Conservation (phyloP, 352 stramenopile genomes). For the Aphanomyces cochlioides region DNA sequence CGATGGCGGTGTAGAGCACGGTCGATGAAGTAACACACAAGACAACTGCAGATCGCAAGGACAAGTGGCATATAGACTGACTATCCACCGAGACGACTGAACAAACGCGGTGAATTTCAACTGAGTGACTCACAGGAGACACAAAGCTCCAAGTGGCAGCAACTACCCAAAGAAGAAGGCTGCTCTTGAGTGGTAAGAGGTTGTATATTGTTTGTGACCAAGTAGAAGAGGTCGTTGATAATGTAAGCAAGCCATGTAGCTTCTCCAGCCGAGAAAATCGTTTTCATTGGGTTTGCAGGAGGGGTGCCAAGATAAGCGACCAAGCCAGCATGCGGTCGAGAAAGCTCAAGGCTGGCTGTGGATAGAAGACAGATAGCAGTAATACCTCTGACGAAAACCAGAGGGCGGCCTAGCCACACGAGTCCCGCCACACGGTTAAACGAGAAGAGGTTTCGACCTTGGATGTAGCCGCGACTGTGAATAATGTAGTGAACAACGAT, state of each 20-base stretch:
- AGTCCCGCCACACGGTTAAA: slow-evolving; percentile 11
- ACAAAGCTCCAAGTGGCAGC: slow-evolving; percentile 16
- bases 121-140: neutral
- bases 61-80: slow-evolving; percentile 4
- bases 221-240: slow-evolving; percentile 27
- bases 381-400: slow-evolving; percentile 6
- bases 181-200: neutral
- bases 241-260: slow-evolving; percentile 23
- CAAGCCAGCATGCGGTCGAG: neutral
- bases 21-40: neutral
- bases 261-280: slow-evolving; percentile 15
- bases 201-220: neutral
- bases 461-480: neutral
- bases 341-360: neutral
- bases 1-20: neutral
- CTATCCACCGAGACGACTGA: neutral
- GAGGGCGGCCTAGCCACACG: slow-evolving; percentile 18
- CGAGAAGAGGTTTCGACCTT: slow-evolving; percentile 10
- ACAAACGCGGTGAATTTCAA: slow-evolving; percentile 11
- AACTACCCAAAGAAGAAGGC: neutral
- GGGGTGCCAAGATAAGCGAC: neutral
- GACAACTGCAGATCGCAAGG: neutral
- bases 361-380: slow-evolving; percentile 16
- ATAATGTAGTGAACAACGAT: neutral
- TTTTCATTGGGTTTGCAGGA: neutral